A percentile compares a stretch with the other conserved stretches of the same genome.
phyloP scores from a whole-genome alignment of 192 early-diverging fungal species.

The Gamsiella multidivaricata region DNA sequence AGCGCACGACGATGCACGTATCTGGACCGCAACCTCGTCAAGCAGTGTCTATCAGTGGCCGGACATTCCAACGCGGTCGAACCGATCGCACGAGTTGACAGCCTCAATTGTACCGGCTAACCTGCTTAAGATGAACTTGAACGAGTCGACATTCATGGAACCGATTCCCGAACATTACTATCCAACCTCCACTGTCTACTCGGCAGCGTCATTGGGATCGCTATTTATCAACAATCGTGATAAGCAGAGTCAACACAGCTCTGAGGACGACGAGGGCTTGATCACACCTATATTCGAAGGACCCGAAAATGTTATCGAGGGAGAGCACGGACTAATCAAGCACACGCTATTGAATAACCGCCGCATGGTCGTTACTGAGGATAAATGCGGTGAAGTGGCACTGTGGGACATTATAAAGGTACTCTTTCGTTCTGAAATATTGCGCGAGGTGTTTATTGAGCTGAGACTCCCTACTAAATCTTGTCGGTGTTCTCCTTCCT shows the following conservation, averaged over 20 bases:
- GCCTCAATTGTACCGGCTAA: slow-evolving; percentile 58
- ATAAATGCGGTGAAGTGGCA: slow-evolving; percentile 80
- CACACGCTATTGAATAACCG: slow-evolving; percentile 84
- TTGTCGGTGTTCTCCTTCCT: too few relatives aligned
- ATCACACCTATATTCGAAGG: slow-evolving; percentile 44
- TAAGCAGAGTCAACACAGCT: slow-evolving; percentile 49
- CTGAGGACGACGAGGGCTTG: slow-evolving; percentile 47
- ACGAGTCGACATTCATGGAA: slow-evolving; percentile 49
- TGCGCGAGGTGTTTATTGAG: neutral
- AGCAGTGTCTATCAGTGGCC: slow-evolving; percentile 90
- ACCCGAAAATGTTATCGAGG: slow-evolving; percentile 49
- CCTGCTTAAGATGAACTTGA: slow-evolving; percentile 58
- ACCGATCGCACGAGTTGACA: slow-evolving; percentile 37
- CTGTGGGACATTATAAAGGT: slow-evolving; percentile 94
- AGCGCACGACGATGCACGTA: slow-evolving; percentile 83
- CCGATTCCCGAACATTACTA: slow-evolving; percentile 54
- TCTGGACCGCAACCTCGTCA: slow-evolving; percentile 92
- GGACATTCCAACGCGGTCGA: slow-evolving; percentile 71
- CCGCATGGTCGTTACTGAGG: slow-evolving; percentile 86
- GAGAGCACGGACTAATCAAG: slow-evolving; percentile 74
- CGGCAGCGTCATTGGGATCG: slow-evolving; percentile 51
- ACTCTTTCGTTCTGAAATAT: slow-evolving; percentile 26
- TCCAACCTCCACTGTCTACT: slow-evolving; percentile 53
- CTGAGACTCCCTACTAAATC: neutral
- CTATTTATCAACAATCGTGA: slow-evolving; percentile 31